Evolutionary conservation across 176 grass and related monocot genomes (phyloP).

Genomic region (Olyra latifolia): DNA sequence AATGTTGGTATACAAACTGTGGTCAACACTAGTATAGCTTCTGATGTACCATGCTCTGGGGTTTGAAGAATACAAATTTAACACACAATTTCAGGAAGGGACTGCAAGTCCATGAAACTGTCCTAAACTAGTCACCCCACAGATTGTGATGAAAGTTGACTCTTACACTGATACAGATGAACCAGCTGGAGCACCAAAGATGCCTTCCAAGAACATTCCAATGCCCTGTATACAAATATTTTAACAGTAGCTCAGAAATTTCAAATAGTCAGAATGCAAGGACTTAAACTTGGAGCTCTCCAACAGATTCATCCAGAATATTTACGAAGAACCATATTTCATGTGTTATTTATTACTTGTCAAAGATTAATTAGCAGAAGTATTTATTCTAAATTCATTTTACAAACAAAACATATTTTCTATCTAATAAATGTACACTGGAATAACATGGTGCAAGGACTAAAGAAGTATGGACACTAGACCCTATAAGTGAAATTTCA

Average conservation of each 20-base stretch:
- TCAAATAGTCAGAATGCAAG: conserved; percentile 7
- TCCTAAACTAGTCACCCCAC: not conserved
- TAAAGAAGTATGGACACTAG: not conserved
- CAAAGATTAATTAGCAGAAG: not conserved
- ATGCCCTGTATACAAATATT: conserved; percentile 61
- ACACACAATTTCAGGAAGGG: not conserved
- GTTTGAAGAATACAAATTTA: not conserved
- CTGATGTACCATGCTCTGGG: not conserved
- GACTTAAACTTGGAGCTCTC: not conserved
- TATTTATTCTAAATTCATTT: not conserved
- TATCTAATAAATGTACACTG: not conserved
- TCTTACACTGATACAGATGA: conserved; percentile 90
- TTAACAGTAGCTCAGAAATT: not conserved
- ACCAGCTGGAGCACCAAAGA: conserved; percentile 75
- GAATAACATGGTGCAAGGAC: not conserved
- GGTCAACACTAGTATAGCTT: not conserved
- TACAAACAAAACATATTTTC: not conserved
- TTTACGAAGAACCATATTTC: conserved; percentile 24
- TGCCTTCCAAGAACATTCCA: conserved; percentile 87
- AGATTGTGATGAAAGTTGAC: not conserved
- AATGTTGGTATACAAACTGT: not conserved
- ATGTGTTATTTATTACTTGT: conserved; percentile 16
- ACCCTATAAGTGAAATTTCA: not conserved
- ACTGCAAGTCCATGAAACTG: not conserved
- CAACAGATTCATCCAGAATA: conserved; percentile 1